Evolutionary conservation across 305 asterid genomes (phyloP).

Genomic region (Petunia hybrid): DNA sequence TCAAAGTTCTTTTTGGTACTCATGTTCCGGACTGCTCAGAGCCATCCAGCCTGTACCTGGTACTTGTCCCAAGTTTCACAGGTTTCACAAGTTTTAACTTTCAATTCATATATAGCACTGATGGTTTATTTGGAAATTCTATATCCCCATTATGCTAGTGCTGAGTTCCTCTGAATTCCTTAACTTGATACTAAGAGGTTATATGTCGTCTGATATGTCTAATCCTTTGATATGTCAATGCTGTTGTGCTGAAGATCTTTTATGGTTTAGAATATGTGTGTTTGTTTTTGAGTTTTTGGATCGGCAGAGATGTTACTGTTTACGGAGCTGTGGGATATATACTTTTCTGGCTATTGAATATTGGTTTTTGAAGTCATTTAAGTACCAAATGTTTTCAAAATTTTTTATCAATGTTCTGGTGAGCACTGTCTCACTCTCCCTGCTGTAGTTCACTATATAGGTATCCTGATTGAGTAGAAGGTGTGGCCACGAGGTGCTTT

Average conservation of each 20-base stretch:
- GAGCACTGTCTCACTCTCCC: not conserved
- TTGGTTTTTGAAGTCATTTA: not conserved
- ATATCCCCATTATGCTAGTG: not conserved
- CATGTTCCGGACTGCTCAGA: not conserved
- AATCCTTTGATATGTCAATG: constrained; percentile 1
- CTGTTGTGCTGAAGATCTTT: not conserved
- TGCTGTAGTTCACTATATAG: not conserved
- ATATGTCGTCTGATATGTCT: not conserved
- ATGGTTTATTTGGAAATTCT: not conserved
- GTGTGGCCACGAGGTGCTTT: not conserved
- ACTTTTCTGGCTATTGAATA: not conserved
- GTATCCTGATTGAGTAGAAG: constrained; percentile 11
- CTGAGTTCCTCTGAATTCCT: not conserved
- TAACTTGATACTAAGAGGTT: not conserved
- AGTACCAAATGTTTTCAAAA: not conserved
- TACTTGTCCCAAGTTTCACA: not conserved
- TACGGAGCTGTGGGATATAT: not conserved
- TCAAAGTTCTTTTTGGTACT: not conserved
- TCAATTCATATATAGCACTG: not conserved
- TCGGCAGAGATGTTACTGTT: not conserved
- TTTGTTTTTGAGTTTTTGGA: not conserved
- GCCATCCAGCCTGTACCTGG: constrained; percentile 5
- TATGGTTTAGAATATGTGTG: not conserved
- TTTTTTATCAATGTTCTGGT: not conserved
- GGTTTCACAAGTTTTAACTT: constrained; percentile 27